phyloP scores from a whole-genome alignment of 106 monocot species.

The Posidonia australis region DNA sequence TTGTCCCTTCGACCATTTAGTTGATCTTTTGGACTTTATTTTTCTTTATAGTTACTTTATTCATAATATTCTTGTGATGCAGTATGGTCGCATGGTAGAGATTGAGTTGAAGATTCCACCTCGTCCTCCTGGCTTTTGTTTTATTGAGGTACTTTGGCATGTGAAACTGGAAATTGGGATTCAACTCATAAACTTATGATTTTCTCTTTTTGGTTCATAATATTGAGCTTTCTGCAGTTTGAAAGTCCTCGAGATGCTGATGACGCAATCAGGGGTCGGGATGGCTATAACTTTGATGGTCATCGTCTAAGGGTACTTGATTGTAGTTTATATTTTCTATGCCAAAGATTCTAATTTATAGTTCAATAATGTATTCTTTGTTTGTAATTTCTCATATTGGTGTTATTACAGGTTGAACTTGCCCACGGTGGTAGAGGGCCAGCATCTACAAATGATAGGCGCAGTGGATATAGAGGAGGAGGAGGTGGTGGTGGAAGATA shows the following conservation, averaged over 20 bases:
- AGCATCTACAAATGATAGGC: constrained; percentile 35
- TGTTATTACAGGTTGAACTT: constrained; percentile 40
- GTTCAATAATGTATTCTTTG: too few relatives aligned
- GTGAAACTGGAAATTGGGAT: not conserved
- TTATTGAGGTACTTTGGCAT: constrained; percentile 55
- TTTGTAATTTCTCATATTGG: too few relatives aligned
- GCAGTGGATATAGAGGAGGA: constrained; percentile 26
- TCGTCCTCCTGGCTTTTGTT: constrained; percentile 79
- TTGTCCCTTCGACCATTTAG: too few relatives aligned
- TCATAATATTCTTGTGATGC: constrained; percentile 6
- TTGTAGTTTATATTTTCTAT: too few relatives aligned
- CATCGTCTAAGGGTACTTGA: constrained; percentile 55
- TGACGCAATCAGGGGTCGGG: constrained; percentile 57
- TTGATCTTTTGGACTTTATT: not conserved
- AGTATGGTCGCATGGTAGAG: constrained; percentile 84
- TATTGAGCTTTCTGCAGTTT: constrained; percentile 31
- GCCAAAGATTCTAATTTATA: too few relatives aligned
- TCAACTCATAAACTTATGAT: not conserved
- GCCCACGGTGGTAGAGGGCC: constrained; percentile 62
- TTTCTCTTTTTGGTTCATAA: not conserved
- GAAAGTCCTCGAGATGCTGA: constrained; percentile 77
- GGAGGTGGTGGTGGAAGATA: constrained; percentile 26
- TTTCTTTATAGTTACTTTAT: not conserved
- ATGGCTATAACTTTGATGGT: constrained; percentile 75
- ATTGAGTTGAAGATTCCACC: constrained; percentile 91